These are phyloP conservation scores for Cryptococcus sp. DNA, from an alignment of 1,284 basidiomycete species.

Conservation along the genomic window DNA sequence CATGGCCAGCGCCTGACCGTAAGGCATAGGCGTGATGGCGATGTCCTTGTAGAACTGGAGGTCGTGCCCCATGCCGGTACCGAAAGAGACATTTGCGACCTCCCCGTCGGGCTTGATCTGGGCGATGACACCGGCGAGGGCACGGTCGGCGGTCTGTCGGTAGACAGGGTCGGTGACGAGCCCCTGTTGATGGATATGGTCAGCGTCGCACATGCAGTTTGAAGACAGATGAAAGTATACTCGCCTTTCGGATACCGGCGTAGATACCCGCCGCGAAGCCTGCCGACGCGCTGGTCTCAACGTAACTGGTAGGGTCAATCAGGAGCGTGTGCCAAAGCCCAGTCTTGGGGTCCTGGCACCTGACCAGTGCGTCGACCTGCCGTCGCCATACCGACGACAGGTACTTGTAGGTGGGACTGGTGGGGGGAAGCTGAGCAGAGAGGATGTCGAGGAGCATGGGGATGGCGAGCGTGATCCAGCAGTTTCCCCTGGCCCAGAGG, in stretches of 20 bases:
- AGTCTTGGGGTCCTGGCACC: slow-evolving; percentile 54
- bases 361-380: slow-evolving; percentile 59
- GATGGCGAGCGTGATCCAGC: slow-evolving; percentile 62
- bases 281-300: slow-evolving; percentile 60
- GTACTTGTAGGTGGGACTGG: slow-evolving; percentile 55
- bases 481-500: slow-evolving; percentile 63
- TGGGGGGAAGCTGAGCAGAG: slow-evolving; percentile 44
- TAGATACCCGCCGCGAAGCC: slow-evolving; percentile 63
- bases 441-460: slow-evolving; percentile 61
- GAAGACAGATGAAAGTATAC: not conserved
- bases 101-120: slow-evolving; percentile 59
- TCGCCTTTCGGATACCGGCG: slow-evolving; percentile 55
- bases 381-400: slow-evolving; percentile 55
- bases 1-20: slow-evolving; percentile 60
- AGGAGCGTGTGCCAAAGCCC: slow-evolving; percentile 65
- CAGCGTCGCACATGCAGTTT: not conserved
- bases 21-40: slow-evolving; percentile 62
- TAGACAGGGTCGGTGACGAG: slow-evolving; percentile 46
- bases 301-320: slow-evolving; percentile 58
- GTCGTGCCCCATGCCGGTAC: slow-evolving; percentile 59
- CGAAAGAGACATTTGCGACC: slow-evolving; percentile 59
- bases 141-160: slow-evolving; percentile 53
- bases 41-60: slow-evolving; percentile 59
- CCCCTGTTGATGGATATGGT: slow-evolving; percentile 7
- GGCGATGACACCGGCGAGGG: slow-evolving; percentile 57